Percentiles rank a stretch among this genome's conserved stretches.
These are phyloP conservation scores for Arctostaphylos glauca DNA, from an alignment of 148 eudicot genomes.

Conservation along the genomic window DNA sequence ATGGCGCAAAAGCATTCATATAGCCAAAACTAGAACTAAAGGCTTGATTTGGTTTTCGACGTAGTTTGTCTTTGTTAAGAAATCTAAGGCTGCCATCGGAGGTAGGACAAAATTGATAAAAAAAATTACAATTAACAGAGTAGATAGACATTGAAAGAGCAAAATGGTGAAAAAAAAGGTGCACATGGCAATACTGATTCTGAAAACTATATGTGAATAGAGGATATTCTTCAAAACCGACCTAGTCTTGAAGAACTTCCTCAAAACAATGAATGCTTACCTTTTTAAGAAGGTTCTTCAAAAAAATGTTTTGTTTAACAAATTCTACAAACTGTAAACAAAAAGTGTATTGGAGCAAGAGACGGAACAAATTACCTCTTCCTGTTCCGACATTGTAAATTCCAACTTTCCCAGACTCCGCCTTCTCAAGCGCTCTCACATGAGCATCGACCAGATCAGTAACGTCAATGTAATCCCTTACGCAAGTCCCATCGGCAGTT, in stretches of 20 bases:
- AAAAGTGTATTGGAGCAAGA: background rate
- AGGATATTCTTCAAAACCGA: no score
- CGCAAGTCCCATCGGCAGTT: slow-evolving; percentile 81
- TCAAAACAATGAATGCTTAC: background rate
- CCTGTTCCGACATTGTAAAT: slow-evolving; percentile 98
- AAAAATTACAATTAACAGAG: no score
- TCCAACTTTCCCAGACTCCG: slow-evolving; percentile 71
- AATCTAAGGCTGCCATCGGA: background rate
- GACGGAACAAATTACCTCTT: slow-evolving; percentile 46
- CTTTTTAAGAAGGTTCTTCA: background rate
- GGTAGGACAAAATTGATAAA: no score
- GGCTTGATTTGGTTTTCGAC: no score
- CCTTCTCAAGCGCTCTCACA: slow-evolving; percentile 90
- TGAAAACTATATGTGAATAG: no score
- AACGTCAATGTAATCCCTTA: slow-evolving; percentile 90
- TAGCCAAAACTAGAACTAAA: no score
- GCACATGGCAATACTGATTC: no score
- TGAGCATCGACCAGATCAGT: slow-evolving; percentile 97
- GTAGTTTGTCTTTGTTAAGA: background rate
- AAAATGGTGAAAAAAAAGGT: no score
- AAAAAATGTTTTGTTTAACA: background rate
- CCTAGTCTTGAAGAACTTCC: no score
- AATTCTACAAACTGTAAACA: background rate
- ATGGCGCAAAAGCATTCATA: background rate
- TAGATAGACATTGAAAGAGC: no score